phyloP scores from a whole-genome alignment of 2,329 filamentous ascomycete genomes.

The Exserohilum rostratum region DNA sequence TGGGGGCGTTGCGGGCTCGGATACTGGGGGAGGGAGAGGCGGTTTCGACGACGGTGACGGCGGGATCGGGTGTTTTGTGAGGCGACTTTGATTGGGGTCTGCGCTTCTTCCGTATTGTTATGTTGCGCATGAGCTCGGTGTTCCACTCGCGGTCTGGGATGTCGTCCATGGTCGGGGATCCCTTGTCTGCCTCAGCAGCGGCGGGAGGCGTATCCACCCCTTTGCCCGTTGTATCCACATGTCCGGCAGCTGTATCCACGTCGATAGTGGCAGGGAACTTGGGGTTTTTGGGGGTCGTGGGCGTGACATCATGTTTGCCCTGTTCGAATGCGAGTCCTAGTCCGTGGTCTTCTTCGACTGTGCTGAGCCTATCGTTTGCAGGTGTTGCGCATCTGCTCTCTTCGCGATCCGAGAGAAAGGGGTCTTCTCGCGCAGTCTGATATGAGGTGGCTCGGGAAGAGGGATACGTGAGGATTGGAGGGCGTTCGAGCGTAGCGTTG shows the following conservation, averaged over 20 bases:
- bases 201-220: constrained; percentile 7
- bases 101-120: constrained; percentile 48
- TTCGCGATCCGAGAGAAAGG: constrained; percentile 41
- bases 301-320: constrained; percentile 40
- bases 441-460: constrained; percentile 56
- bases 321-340: constrained; percentile 46
- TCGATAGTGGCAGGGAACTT: constrained; percentile 12
- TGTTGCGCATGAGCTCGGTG: constrained; percentile 50
- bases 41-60: constrained; percentile 20
- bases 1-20: constrained; percentile 29
- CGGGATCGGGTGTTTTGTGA: constrained; percentile 14
- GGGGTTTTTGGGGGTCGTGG: constrained; percentile 30
- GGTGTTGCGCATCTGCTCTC: constrained; percentile 40
- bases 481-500: constrained; percentile 30
- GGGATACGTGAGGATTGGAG: constrained; percentile 41
- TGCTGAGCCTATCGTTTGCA: constrained; percentile 32
- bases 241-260: constrained; percentile 3
- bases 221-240: no score
- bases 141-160: constrained; percentile 49
- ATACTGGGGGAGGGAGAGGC: constrained; percentile 29
- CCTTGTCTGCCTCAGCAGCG: constrained; percentile 22
- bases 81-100: constrained; percentile 32
- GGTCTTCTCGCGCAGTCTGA: constrained; percentile 53
- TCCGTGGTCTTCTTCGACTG: constrained; percentile 40
- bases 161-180: constrained; percentile 26